phyloP scores from a whole-genome alignment of 805 yeast genomes.

The Myxozyma melibiosi region DNA sequence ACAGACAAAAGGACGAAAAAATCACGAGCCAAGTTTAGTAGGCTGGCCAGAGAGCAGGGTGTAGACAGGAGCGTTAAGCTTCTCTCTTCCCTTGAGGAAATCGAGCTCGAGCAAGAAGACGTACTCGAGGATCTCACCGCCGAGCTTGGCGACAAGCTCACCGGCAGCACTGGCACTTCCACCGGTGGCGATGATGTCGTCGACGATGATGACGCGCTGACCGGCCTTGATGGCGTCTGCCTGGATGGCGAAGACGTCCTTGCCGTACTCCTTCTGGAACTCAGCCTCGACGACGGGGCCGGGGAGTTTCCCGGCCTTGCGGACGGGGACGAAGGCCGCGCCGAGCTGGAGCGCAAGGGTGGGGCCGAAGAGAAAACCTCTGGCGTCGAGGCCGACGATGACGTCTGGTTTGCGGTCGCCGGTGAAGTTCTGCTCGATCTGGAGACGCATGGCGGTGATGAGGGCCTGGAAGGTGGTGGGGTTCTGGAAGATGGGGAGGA shows the following conservation, averaged over 20 bases:
- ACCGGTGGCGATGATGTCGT: slow-evolving; percentile 94
- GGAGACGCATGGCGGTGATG: slow-evolving; percentile 75
- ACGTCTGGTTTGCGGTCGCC: slow-evolving; percentile 69
- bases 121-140: slow-evolving; percentile 76
- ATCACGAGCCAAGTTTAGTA: slow-evolving; percentile 18
- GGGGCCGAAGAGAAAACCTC: slow-evolving; percentile 98
- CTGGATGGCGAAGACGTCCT: slow-evolving; percentile 87
- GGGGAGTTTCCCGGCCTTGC: slow-evolving; percentile 95
- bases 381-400: slow-evolving; percentile 90
- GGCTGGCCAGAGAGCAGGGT: slow-evolving; percentile 60
- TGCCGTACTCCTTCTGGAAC: slow-evolving; percentile 90
- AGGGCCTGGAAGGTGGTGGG: slow-evolving; percentile 81
- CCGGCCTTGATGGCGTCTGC: slow-evolving; percentile 76
- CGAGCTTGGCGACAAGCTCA: slow-evolving; percentile 66
- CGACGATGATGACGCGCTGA: slow-evolving; percentile 82
- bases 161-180: slow-evolving; percentile 97
- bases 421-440: slow-evolving; percentile 59
- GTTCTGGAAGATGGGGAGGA: slow-evolving; percentile 85
- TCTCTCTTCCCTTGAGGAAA: slow-evolving; percentile 91
- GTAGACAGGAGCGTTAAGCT: slow-evolving; percentile 81
- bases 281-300: slow-evolving; percentile 74
- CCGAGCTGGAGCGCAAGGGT: slow-evolving; percentile 84
- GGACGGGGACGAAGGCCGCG: slow-evolving; percentile 91
- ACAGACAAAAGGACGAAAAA: background rate
- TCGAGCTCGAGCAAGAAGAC: slow-evolving; percentile 91